Base-by-base conservation (phyloP, 2,329 filamentous ascomycete genomes). In the Mycosphaerella arachidis region DNA sequence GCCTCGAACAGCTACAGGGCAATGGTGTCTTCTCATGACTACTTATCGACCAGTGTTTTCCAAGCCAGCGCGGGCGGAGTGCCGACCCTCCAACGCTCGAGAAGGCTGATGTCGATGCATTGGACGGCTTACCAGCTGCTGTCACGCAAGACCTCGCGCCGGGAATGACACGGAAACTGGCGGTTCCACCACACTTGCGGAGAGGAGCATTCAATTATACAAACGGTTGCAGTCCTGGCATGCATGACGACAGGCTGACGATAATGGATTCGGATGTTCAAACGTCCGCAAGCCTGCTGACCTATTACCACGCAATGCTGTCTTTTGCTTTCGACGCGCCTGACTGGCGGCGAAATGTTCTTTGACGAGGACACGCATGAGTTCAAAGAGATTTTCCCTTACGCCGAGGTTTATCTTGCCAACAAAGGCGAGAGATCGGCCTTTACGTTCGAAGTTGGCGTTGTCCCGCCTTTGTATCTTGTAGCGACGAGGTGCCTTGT, bases 381-480 rank as follows among this genome's bases (percentile, higher is more conserved):
- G 13, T 71, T 71, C 37, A 13, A 59, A 24, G 58, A 66, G 33
- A 57, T 69, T 20, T 12, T 68, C 1, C 60, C 58, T 20, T 46
- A 63, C 8, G 61, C 61, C 24, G 63, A 60, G 24, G 40, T 60
- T 48, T 67, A 64, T n/a, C 29, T 61, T 6, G 43, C 43, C n/a
- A 55, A 53, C 45, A 56, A 30, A 8, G 45, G 18, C 58, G 56
- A 64, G 24, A 27, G 33, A 27, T 37, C 65, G n/a, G 56, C 51
- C 10, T 71, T 70, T 55, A 68, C 67, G 6, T 67, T 71, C 50
- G 66, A 70, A 37, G 63, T 67, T 24, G 50, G 29, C 29, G n/a
- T 53, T 20, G 54, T 70, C 68, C 43, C 63, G 69, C 6, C 24
- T 24, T 24, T 24, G 24, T 24, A 24, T 2, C 24, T 24, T 24